Evolutionary conservation across 495 filamentous ascomycete genomes (phyloP).

Genomic region (Tuber magnatum): DNA sequence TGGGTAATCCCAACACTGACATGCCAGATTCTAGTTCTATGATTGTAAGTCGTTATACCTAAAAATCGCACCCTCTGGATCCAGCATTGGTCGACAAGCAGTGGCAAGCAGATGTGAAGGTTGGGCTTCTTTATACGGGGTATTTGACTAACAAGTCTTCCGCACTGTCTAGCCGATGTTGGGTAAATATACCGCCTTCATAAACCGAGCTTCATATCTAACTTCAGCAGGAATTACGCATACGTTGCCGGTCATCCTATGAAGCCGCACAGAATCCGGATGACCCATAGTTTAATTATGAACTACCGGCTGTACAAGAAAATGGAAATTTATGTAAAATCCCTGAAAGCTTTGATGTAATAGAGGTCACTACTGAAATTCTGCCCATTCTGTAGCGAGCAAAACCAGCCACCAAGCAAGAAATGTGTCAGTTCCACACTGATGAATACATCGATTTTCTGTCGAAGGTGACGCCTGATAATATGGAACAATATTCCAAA

Average conservation of each 20-base stretch:
- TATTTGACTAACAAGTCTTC: slow-evolving; percentile 20
- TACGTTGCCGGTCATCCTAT: slow-evolving; percentile 98
- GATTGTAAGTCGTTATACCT: slow-evolving; percentile 35
- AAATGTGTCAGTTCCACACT: slow-evolving; percentile 99
- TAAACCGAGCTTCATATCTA: background rate
- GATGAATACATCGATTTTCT: slow-evolving; percentile 99
- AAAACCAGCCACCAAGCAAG: slow-evolving; percentile 88
- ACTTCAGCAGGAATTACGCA: slow-evolving; percentile 54
- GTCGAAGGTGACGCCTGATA: slow-evolving; percentile 77
- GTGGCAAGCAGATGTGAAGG: background rate
- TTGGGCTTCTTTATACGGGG: background rate
- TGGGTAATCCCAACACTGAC: slow-evolving; percentile 14
- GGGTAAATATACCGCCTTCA: slow-evolving; percentile 28
- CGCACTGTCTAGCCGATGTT: slow-evolving; percentile 34
- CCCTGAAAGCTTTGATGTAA: background rate
- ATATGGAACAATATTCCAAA: slow-evolving; percentile 88
- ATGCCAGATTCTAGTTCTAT: slow-evolving; percentile 33
- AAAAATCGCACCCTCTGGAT: background rate
- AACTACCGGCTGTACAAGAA: slow-evolving; percentile 98
- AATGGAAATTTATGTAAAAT: slow-evolving; percentile 96
- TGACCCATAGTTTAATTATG: slow-evolving; percentile 97
- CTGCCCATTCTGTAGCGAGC: slow-evolving; percentile 58
- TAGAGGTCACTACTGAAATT: slow-evolving; percentile 16
- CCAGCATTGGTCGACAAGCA: background rate
- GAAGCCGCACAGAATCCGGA: slow-evolving; percentile 96